Percentiles rank a stretch among this genome's conserved stretches.
phyloP scores from a whole-genome alignment of 768 basidiomycete genomes.

The Collybia sordida region DNA sequence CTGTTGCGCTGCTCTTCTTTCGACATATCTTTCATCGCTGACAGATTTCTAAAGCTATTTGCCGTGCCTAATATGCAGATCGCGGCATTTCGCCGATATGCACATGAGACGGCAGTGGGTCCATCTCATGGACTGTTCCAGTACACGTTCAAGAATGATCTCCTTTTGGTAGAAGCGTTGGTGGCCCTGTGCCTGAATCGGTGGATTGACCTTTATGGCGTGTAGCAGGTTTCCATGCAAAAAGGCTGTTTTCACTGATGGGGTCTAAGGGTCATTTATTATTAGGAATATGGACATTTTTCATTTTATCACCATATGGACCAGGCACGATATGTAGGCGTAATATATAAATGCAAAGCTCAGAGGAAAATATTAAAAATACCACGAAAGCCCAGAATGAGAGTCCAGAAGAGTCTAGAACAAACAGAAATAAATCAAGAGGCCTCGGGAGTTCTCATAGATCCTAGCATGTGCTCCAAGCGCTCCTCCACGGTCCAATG shows the following conservation, averaged over 20 bases:
- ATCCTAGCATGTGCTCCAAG: conserved; percentile 68
- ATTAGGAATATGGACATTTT: conserved; percentile 14
- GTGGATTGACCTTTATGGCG: conserved; percentile 65
- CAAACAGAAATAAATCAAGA: conserved; percentile 16
- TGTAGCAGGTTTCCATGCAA: conserved; percentile 25
- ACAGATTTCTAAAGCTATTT: conserved; percentile 36
- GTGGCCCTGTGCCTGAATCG: conserved; percentile 71
- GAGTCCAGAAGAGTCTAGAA: conserved; percentile 18
- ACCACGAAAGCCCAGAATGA: conserved; percentile 8
- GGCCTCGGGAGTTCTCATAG: conserved; percentile 32
- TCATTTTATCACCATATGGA: too few species aligned
- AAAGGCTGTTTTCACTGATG: conserved; percentile 1
- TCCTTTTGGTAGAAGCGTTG: conserved; percentile 61
- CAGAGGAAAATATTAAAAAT: conserved; percentile 14
- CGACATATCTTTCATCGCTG: conserved; percentile 3
- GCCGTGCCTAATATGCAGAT: conserved; percentile 49
- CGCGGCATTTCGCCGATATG: conserved; percentile 56
- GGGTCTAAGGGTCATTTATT: conserved; percentile 15
- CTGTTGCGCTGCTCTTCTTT: conserved; percentile 21
- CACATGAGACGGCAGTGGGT: conserved; percentile 57
- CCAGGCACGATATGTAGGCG: conserved; percentile 2
- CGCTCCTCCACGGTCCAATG: conserved; percentile 77
- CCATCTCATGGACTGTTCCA: conserved; percentile 61
- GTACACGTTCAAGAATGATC: conserved; percentile 61
- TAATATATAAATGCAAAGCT: conserved; percentile 19